Base-by-base conservation (phyloP, 2,329 filamentous ascomycete species). In the Beauveria brongniartii region DNA sequence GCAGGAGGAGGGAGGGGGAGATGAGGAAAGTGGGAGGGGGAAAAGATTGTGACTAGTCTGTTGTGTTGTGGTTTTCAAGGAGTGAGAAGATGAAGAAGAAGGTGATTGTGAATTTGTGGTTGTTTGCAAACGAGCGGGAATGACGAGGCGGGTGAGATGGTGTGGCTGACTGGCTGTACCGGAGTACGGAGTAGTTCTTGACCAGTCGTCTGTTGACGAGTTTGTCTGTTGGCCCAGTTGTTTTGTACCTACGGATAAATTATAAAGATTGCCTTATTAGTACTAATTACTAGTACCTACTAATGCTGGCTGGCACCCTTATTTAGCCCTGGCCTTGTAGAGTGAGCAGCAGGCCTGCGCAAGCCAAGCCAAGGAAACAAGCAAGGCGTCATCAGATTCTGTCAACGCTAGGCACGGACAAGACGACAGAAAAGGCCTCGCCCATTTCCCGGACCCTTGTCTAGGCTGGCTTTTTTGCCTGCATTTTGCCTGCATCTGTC, bases 361-460 rank as follows among this genome's bases (percentile, higher is more conserved):
- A 37, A 37, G 34, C 50, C 50, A 37, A 52, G 50, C 50, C 50
- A n/a, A 16, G 30, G 30, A 30, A 12, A 52, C 50, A 52, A 40
- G 40, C 53, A 48, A 57, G 41, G 44, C 30, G 55, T 57, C 55
- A 57, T 48, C 55, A 57, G 55, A 57, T 48, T 43, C 18, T 40
- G 20, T n/a, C 51, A 1, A 30, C 24, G 24, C 53, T 44, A 55
- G 53, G 40, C 43, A 48, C 55, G 47, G 48, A 53, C 46, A 59
- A 43, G 48, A 59, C 55, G 55, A 53, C 37, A 53, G 16, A 59
- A 59, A 59, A 59, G 56, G 56, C 48, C 56, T 59, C 56, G 56
- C 48, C 56, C 56, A 59, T 52, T 59, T 59, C 56, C 56, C 48
- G 18, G 56, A 59, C 46, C 56, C 56, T 34, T 59, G 56, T 52